Percentiles rank a stretch among this genome's conserved stretches.
These are phyloP conservation scores for Mimosa bimucronata DNA, from an alignment of 306 rosid species.

Conservation along the genomic window DNA sequence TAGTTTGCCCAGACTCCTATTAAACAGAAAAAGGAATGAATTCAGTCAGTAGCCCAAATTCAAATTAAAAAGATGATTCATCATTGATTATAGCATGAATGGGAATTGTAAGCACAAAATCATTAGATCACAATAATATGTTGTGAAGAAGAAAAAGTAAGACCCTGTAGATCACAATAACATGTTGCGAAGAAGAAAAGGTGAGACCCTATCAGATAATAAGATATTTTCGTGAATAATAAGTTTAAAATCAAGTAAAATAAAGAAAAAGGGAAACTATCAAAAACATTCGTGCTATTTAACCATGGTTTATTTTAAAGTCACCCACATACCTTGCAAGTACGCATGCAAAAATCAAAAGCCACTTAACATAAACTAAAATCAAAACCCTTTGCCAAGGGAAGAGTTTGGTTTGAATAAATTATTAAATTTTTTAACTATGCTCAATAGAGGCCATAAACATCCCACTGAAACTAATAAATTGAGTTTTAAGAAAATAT, in stretches of 20 bases:
- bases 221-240: constrained; percentile 23
- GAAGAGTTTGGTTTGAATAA: neutral
- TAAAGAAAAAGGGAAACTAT: neutral
- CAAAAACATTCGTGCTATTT: neutral
- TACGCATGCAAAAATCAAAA: constrained; percentile 1
- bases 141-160: constrained; percentile 5
- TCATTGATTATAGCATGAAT: constrained; percentile 6
- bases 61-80: neutral
- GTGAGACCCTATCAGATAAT: constrained; percentile 14
- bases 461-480: neutral
- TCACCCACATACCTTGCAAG: neutral
- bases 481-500: neutral
- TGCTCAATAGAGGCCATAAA: neutral
- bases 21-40: constrained; percentile 35
- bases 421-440: neutral
- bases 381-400: neutral
- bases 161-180: constrained; percentile 10
- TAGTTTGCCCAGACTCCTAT: constrained; percentile 55
- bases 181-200: constrained; percentile 3
- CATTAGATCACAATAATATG: constrained; percentile 10
- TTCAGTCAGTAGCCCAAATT: constrained; percentile 30
- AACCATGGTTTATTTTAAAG: constrained; percentile 6
- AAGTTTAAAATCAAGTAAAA: constrained; percentile 1
- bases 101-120: neutral
- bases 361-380: constrained; percentile 5